phyloP scores from a whole-genome alignment of 108 stramenopile genomes.

The Nitzschia sp. region DNA sequence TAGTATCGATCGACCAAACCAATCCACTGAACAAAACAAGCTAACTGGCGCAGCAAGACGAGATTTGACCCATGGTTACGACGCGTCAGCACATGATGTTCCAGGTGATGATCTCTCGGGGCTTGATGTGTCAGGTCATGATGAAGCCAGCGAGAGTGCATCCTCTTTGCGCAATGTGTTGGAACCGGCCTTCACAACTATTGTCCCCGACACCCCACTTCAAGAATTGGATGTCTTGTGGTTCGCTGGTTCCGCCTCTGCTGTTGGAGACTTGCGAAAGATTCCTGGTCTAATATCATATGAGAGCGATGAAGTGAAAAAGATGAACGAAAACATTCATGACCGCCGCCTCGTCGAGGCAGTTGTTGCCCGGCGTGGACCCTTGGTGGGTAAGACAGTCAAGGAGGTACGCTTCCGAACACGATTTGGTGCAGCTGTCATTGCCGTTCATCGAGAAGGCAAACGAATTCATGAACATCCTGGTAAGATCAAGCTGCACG shows the following conservation, averaged over 20 bases:
- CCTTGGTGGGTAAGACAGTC: constrained; percentile 76
- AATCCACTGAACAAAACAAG: background rate
- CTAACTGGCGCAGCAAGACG: background rate
- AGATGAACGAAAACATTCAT: constrained; percentile 68
- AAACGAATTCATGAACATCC: constrained; percentile 79
- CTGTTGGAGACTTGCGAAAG: constrained; percentile 60
- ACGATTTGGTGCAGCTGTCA: constrained; percentile 83
- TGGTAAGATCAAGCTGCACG: constrained; percentile 75
- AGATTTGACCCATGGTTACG: background rate
- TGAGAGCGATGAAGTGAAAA: constrained; percentile 65
- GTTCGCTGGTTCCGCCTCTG: constrained; percentile 63
- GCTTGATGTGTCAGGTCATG: constrained; percentile 18
- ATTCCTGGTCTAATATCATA: constrained; percentile 71
- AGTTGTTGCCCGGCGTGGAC: constrained; percentile 71
- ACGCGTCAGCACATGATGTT: constrained; percentile 16
- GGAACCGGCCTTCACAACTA: constrained; percentile 23
- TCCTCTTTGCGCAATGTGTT: background rate
- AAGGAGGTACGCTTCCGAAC: constrained; percentile 72
- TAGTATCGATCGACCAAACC: constrained; percentile 67
- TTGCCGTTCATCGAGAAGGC: constrained; percentile 81
- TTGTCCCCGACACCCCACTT: constrained; percentile 39
- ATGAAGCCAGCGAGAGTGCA: constrained; percentile 25
- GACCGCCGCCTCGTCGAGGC: constrained; percentile 83
- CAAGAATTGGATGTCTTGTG: constrained; percentile 62
- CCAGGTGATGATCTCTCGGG: constrained; percentile 8